Evolutionary conservation across 805 yeast species (phyloP), one percentile per base, ranked within the genome.

Genomic region (Ogataea minuta): DNA sequence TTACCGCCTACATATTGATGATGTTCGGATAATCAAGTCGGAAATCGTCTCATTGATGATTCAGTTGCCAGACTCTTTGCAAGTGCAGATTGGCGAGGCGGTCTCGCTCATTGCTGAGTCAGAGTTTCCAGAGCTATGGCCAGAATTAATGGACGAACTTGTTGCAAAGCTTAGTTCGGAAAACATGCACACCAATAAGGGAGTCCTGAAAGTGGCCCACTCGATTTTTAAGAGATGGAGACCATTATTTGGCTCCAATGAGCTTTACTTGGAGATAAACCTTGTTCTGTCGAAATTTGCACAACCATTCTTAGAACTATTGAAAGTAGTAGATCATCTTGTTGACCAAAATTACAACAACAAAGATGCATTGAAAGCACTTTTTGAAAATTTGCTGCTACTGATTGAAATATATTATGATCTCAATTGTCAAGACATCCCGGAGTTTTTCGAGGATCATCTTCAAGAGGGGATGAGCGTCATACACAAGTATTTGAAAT

Each of bases 171-270:
- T 93, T 32, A 74, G 82, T 2, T 59, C 66, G 3, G 73, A 72
- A n/a, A 88, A 87, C 55, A 77, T 84, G 72, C 69, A 72, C 10
- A 74, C 79, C 36, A 88, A 89, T 60, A 84, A 81, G 52, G 95
- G 96, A 38, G 90, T 95, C 4, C 67, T 95, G 41, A 74, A 79
- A 8, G 98, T 95, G 14, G 95, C 97, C 4, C 99, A 93, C 61
- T 86, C 96, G 1, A 91, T 93, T 45, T 95, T 91, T 68, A 88
- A 84, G 61, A 80, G 95, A 64, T 93, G 99, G 99, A 76, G 99
- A 56, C 96, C 97, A 1, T 69, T 91, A 40, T 88, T 87, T 59
- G 76, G 96, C 52, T 84, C 96, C 1, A 96, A 95, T 59, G 96
- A 81, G 31, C 72, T 93, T 39, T 90, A 88, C 59, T 59, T 77